A percentile compares a stretch with the other conserved stretches of the same genome.
These are phyloP conservation scores for Aspergillus awamori DNA, from an alignment of 2,329 filamentous ascomycete genomes.

Conservation along the genomic window DNA sequence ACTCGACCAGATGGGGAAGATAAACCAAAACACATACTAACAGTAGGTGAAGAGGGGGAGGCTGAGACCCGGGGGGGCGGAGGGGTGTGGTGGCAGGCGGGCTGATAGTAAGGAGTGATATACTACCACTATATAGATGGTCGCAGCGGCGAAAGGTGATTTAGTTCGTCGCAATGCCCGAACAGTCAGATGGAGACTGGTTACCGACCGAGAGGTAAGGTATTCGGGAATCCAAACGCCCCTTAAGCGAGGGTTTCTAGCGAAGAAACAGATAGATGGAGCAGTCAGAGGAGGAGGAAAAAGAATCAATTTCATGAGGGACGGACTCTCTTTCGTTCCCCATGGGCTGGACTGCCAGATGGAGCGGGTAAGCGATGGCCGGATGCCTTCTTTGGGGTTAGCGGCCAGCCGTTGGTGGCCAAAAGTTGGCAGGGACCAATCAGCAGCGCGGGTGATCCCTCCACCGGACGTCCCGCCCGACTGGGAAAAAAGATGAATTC, in stretches of 20 bases:
- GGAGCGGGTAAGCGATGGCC: background rate
- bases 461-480: background rate
- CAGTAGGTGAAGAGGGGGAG: background rate
- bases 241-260: background rate
- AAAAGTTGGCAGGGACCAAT: constrained; percentile 18
- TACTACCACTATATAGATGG: background rate
- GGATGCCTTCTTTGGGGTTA: background rate
- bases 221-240: background rate
- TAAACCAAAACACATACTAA: background rate
- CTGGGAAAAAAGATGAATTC: background rate
- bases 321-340: background rate
- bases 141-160: background rate
- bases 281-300: background rate
- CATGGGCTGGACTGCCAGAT: background rate
- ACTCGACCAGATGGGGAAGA: background rate
- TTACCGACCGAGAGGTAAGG: background rate
- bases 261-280: background rate
- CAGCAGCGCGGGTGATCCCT: background rate
- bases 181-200: background rate
- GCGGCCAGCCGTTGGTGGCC: background rate
- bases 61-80: background rate
- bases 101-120: background rate
- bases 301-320: background rate
- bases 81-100: background rate
- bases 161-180: background rate